phyloP scores from a whole-genome alignment of 2,329 filamentous ascomycete species.

The Sclerotinia subarctica region DNA sequence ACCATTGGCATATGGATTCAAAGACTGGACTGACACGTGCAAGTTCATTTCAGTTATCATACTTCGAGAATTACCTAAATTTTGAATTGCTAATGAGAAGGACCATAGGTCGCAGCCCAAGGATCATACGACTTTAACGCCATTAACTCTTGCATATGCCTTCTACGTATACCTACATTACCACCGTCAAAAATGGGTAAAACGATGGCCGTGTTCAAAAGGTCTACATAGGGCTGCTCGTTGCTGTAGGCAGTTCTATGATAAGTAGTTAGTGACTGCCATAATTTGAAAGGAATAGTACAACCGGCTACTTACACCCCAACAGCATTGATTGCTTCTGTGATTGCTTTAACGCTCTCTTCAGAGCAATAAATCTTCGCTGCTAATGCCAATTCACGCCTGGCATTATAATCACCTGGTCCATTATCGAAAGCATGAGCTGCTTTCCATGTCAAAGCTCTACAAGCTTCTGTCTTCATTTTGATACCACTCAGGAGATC shows the following conservation, averaged over 20 bases:
- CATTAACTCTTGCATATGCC: constrained; percentile 48
- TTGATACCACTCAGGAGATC: constrained; percentile 53
- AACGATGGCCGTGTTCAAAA: constrained; percentile 47
- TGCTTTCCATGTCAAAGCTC: constrained; percentile 52
- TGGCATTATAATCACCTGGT: constrained; percentile 34
- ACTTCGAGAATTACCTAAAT: neutral
- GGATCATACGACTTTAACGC: constrained; percentile 45
- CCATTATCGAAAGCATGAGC: constrained; percentile 42
- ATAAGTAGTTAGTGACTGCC: constrained; percentile 18
- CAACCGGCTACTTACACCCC: constrained; percentile 43
- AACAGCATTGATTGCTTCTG: constrained; percentile 51
- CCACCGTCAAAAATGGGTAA: constrained; percentile 53
- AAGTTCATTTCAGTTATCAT: neutral
- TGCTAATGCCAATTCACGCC: constrained; percentile 46
- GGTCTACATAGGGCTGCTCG: constrained; percentile 41
- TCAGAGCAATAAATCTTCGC: constrained; percentile 53
- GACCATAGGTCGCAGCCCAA: constrained; percentile 42
- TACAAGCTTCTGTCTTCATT: constrained; percentile 48
- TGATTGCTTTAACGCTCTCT: constrained; percentile 46
- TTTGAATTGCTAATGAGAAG: neutral
- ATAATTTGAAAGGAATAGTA: neutral
- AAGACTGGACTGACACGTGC: neutral
- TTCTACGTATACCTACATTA: constrained; percentile 51
- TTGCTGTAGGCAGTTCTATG: constrained; percentile 16
- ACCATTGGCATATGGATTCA: neutral